phyloP scores from a whole-genome alignment of 495 filamentous ascomycete species.

The Physcia stellaris region DNA sequence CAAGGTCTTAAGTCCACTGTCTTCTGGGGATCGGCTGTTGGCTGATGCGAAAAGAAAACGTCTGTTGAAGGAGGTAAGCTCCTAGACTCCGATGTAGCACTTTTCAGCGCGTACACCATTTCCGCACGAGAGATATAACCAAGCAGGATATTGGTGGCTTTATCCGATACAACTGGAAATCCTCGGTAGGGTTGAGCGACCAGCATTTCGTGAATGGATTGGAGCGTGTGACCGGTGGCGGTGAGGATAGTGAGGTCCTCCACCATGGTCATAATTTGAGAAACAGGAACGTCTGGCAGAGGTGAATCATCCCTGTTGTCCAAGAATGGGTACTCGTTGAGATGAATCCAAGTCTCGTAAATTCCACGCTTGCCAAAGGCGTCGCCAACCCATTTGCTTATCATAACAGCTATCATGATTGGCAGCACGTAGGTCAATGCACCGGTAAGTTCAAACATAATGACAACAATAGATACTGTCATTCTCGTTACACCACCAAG shows the following conservation, averaged over 20 bases:
- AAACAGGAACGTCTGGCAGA: conserved; percentile 69
- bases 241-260: conserved; percentile 84
- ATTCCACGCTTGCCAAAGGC: conserved; percentile 89
- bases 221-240: conserved; percentile 76
- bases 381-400: conserved; percentile 96
- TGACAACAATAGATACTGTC: conserved; percentile 93
- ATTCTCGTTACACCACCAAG: conserved; percentile 95
- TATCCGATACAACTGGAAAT: conserved; percentile 78
- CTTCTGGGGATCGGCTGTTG: conserved; percentile 61
- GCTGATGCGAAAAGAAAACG: conserved; percentile 70
- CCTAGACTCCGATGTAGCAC: conserved; percentile 32
- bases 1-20: conserved; percentile 82
- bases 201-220: conserved; percentile 54
- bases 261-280: conserved; percentile 78
- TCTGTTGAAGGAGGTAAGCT: conserved; percentile 57
- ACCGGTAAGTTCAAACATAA: conserved; percentile 97
- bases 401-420: conserved; percentile 99
- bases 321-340: conserved; percentile 91
- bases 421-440: conserved; percentile 93
- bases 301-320: conserved; percentile 80
- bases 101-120: conserved; percentile 63
- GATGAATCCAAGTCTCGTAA: conserved; percentile 95
- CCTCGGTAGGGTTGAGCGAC: conserved; percentile 67
- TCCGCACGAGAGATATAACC: conserved; percentile 94
- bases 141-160: conserved; percentile 51